These are phyloP conservation scores for Neofusicoccum kwambonambiense DNA, from an alignment of 2,329 filamentous ascomycete genomes.

Conservation along the genomic window DNA sequence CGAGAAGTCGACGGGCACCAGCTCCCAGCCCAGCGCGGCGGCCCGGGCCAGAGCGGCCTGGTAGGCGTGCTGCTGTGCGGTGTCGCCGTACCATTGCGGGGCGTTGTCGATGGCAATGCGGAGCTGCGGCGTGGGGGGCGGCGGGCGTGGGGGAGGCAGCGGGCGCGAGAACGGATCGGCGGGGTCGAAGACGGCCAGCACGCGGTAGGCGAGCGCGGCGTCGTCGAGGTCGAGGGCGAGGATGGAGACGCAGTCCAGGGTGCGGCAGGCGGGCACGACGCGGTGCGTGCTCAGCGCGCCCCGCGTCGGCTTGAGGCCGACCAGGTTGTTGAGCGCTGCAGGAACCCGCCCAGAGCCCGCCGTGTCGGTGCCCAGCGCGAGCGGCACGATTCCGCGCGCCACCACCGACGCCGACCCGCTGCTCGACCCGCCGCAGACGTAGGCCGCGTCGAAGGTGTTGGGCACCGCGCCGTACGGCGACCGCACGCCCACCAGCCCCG, in stretches of 20 bases:
- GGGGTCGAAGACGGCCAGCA: neutral
- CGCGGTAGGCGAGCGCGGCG: conserved; percentile 23
- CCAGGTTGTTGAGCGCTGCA: too few species aligned
- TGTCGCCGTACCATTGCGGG: neutral
- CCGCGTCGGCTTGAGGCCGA: conserved; percentile 40
- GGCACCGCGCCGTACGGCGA: conserved; percentile 54
- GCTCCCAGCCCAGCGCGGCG: neutral
- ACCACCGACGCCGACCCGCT: conserved; percentile 54
- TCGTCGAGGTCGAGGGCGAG: conserved; percentile 48
- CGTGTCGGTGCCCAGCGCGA: conserved; percentile 54
- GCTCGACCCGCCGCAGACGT: conserved; percentile 53
- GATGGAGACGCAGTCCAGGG: conserved; percentile 54
- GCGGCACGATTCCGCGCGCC: conserved; percentile 48
- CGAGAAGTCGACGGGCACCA: neutral
- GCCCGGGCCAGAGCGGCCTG: neutral
- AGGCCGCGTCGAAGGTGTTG: conserved; percentile 46
- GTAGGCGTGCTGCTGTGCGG: neutral
- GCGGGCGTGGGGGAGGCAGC: neutral
- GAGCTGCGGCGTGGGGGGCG: neutral
- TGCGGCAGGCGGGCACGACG: conserved; percentile 52
- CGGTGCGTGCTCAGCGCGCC: conserved; percentile 48
- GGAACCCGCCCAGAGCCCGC: conserved; percentile 36
- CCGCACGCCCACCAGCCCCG: conserved; percentile 55
- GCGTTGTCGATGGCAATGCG: neutral
- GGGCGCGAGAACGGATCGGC: neutral